Evolutionary conservation across 176 grass and related monocot species (phyloP).

Genomic region (Eleusine coracana): DNA sequence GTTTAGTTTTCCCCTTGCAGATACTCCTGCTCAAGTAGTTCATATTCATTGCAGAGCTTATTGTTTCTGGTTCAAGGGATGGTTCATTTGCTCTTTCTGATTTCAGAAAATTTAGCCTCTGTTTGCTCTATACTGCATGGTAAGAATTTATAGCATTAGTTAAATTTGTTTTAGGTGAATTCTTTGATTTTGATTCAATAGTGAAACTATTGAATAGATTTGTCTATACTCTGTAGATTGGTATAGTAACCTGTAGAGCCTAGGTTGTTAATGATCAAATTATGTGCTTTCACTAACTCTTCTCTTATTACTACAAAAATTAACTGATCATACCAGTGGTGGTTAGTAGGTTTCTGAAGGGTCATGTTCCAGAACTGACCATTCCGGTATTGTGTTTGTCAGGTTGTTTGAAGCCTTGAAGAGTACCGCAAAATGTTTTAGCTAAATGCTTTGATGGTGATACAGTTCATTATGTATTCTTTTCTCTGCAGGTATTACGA

Average conservation of each 20-base stretch:
- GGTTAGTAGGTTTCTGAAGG: neutral
- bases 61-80: constrained; percentile 92
- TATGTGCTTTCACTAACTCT: too few species aligned
- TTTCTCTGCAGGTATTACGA: constrained; percentile 39
- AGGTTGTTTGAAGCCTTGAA: constrained; percentile 54
- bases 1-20: too few species aligned
- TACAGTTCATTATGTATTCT: constrained; percentile 27
- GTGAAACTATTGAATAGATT: too few species aligned
- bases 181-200: too few species aligned
- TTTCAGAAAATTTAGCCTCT: constrained; percentile 25
- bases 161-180: too few species aligned
- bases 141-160: too few species aligned
- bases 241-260: too few species aligned
- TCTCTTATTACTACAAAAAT: too few species aligned
- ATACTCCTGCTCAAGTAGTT: neutral
- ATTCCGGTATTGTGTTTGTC: neutral
- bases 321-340: too few species aligned
- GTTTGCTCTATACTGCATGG: too few species aligned
- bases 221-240: too few species aligned
- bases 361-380: neutral
- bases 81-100: constrained; percentile 97
- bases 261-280: too few species aligned
- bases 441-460: constrained; percentile 47
- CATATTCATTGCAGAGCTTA: constrained; percentile 61
- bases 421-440: constrained; percentile 55